Evolutionary conservation across 2,329 filamentous ascomycete genomes (phyloP), one percentile per base, ranked within the genome.

Genomic region (Pyrenochaeta sp.): DNA sequence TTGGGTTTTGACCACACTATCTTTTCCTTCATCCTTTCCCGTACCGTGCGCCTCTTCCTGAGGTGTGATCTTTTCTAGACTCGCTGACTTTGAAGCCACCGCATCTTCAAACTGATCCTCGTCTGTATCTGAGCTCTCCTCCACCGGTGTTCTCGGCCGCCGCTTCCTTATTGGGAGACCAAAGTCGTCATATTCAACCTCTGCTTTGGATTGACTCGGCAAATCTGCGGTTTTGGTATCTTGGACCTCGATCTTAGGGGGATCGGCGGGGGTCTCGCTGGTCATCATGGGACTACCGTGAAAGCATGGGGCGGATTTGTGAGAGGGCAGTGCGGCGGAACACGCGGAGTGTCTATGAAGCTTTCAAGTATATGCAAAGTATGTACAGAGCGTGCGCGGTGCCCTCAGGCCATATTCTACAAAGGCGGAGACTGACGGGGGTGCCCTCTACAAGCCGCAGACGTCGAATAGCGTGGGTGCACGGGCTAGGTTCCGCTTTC

Each of bases 101-200:
- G 66, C 66, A 64, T 73, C 67, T 45, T 63, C 61, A 54, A 72
- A 67, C 49, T 63, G 61, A 29, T 68, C 70, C 15, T 64, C 63
- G 4, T 66, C 62, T 30, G 64, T 56, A 17, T 71, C 67, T 10
- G 65, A 63, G 35, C 56, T 64, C 23, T 70, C 71, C 51, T 49
- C 67, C 42, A 68, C 58, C 15, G 66, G 67, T 29, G 63, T 67
- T 44, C 66, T 65, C 21, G 64, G 64, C 32, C 71, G 56, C 43
- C 63, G 81, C 64, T 81, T 84, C 70, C 80, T 81, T 57, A 89
- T 82, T 15, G 88, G 88, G 59, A 91, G 77, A 45, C 89, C 89
- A 71, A 91, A 91, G 61, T 91, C 89, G 72, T 91, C 89, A 54
- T 87, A 77, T 66, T 88, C 85, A 44, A 73, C 63, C 14, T 61